Base-by-base conservation (phyloP, 306 rosid species). In the Spatholobus suberectus region DNA sequence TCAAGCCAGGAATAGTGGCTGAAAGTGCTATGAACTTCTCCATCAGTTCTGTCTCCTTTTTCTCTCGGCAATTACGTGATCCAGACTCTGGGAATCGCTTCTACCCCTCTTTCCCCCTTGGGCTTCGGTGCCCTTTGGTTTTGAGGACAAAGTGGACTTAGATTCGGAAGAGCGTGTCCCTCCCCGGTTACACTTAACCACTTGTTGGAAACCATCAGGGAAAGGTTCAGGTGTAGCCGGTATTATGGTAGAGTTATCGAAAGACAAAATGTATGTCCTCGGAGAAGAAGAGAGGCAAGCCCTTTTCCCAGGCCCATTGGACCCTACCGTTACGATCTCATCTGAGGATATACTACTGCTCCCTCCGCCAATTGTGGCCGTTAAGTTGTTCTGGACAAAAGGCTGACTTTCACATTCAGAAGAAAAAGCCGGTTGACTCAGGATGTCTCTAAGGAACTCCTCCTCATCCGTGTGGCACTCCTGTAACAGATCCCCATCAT, bases 1-100 rank as follows among this genome's bases (percentile, higher is more conserved):
- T 85, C 80, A 85, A 77, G 17, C 75, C 88, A 2, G 88, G 88
- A 41, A 85, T 81, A 40, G 80, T 70, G 5, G 85, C 85, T 1
- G 88, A 85, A 62, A 81, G 88, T 1, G 85, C 88, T 18, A 85
- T 85, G 63, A 85, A 85, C 62, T 44, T 81, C 23, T 76, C 40
- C 0, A 85, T 40, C 6, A 85, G 57, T 17, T 81, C 38, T 61
- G 79, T 52, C 88, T 85, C 57, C 88, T 61, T 55, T 54, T 85
- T 26, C 88, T 85, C 47, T 85, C 85, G 0, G 88, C 85, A 55
- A 81, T 29, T 0, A 81, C 70, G 47, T 85, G 88, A 70, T 85
- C 82, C 2, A 63, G 0, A 24, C 5, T 34, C 75, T 80, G 79
- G 15, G 79, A 76, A 54, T 27, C 44, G 20, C n/a, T 85, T 41